These are phyloP conservation scores for Hypoxylon sp. DNA, from an alignment of 2,329 filamentous ascomycete genomes.

Conservation along the genomic window DNA sequence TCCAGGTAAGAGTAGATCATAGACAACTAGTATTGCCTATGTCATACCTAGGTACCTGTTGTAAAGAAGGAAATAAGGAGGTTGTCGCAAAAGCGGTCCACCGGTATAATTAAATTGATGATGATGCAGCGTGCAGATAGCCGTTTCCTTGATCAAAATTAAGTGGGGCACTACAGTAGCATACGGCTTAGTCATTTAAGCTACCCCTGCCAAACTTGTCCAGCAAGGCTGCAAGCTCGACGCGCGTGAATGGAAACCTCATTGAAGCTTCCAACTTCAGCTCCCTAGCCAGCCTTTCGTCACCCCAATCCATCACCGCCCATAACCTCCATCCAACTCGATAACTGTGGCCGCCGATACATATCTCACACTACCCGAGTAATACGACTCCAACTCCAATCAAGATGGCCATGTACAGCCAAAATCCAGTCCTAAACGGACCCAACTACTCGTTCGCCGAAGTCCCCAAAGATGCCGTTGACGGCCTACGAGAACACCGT, in stretches of 20 bases:
- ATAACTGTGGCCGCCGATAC: slow-evolving; percentile 15
- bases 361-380: slow-evolving; percentile 13
- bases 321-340: slow-evolving; percentile 23
- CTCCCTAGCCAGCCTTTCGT: slow-evolving; percentile 33
- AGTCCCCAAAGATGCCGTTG: slow-evolving; percentile 66
- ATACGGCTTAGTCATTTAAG: slow-evolving; percentile 48
- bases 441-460: slow-evolving; percentile 79
- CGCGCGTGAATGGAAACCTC: slow-evolving; percentile 46
- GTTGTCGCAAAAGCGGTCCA: slow-evolving; percentile 29
- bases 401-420: slow-evolving; percentile 78
- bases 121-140: slow-evolving; percentile 37
- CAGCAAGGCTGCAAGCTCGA: slow-evolving; percentile 67
- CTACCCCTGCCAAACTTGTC: slow-evolving; percentile 46
- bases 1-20: slow-evolving; percentile 6
- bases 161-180: slow-evolving; percentile 25
- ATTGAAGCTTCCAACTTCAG: slow-evolving; percentile 44
- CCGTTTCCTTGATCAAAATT: slow-evolving; percentile 33
- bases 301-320: slow-evolving; percentile 31
- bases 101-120: slow-evolving; percentile 28
- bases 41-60: slow-evolving; percentile 2
- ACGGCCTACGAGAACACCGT: slow-evolving; percentile 78
- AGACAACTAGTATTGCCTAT: slow-evolving; percentile 11
- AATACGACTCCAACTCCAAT: slow-evolving; percentile 39
- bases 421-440: slow-evolving; percentile 77
- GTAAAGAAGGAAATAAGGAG: slow-evolving; percentile 14